phyloP scores from a whole-genome alignment of 169 alveolate genomes.

The Besnoitia besnoiti region DNA sequence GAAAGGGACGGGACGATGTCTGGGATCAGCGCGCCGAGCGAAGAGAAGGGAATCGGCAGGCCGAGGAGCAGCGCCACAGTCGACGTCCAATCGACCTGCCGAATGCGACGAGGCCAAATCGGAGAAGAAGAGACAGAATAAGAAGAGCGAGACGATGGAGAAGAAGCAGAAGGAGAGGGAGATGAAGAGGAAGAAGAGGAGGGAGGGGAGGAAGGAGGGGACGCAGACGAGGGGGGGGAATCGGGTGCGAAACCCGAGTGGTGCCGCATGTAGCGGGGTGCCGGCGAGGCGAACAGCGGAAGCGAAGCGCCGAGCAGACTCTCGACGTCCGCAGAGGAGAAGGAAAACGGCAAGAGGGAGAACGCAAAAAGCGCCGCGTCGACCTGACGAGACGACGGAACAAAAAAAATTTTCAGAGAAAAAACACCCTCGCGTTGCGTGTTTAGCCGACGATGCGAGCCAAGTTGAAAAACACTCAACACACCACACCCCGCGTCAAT shows the following conservation, averaged over 20 bases:
- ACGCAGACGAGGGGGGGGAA: too few species aligned
- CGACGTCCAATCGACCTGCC: conserved; percentile 69
- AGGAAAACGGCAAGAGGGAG: not conserved
- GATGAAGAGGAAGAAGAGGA: not conserved
- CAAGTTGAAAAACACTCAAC: not conserved
- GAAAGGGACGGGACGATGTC: conserved; percentile 63
- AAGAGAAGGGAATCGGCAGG: conserved; percentile 61
- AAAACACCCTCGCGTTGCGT: too few species aligned
- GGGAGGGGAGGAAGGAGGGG: not conserved
- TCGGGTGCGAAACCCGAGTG: not conserved
- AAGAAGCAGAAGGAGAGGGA: not conserved
- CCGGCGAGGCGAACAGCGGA: not conserved
- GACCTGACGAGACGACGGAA: conserved; percentile 6
- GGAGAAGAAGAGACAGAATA: not conserved
- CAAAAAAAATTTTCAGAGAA: too few species aligned
- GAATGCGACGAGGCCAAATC: conserved; percentile 29
- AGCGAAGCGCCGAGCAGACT: not conserved
- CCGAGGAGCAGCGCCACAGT: conserved; percentile 65
- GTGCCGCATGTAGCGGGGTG: not conserved
- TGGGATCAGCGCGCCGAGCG: conserved; percentile 56
- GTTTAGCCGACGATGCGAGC: too few species aligned
- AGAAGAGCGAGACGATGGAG: not conserved
- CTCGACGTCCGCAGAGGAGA: conserved; percentile 7
- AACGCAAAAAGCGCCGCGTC: conserved; percentile 7
- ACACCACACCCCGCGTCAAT: too few species aligned